Evolutionary conservation across 768 basidiomycete genomes (phyloP).

Genomic region (Suillus paluster): DNA sequence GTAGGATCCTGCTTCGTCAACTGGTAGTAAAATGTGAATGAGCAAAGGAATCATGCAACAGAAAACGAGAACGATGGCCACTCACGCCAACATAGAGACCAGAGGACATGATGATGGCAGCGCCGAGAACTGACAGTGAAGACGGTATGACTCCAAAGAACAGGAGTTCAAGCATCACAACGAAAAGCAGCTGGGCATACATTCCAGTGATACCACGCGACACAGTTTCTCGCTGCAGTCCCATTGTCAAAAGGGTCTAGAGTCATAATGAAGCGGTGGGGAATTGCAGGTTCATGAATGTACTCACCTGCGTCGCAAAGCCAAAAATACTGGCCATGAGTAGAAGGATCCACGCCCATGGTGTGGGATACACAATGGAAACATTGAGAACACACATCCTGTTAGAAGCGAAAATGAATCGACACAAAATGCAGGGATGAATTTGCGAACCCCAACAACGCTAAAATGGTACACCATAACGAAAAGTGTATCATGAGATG

Average conservation of each 20-base stretch:
- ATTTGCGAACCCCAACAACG: neutral
- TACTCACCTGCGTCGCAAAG: conserved; percentile 19
- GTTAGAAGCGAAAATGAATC: neutral
- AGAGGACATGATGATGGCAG: conserved; percentile 61
- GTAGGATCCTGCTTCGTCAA: no score
- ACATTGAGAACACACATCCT: conserved; percentile 15
- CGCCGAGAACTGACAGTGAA: conserved; percentile 62
- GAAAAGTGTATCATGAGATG: conserved; percentile 75
- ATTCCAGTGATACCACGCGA: conserved; percentile 63
- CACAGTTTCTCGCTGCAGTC: conserved; percentile 67
- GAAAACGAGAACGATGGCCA: conserved; percentile 5
- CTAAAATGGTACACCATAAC: conserved; percentile 48
- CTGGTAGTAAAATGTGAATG: no score
- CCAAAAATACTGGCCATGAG: conserved; percentile 17
- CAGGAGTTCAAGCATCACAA: conserved; percentile 63
- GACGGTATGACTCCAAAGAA: conserved; percentile 66
- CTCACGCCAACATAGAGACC: conserved; percentile 71
- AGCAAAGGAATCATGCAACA: conserved; percentile 1
- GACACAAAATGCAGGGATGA: neutral
- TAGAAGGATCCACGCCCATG: conserved; percentile 18
- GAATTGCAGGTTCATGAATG: neutral
- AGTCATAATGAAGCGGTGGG: neutral
- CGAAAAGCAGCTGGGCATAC: conserved; percentile 67
- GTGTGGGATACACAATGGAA: conserved; percentile 19
- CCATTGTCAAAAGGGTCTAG: conserved; percentile 60